Conservation (phyloP, 306 rosid species). For the Cucurbita moschata region DNA sequence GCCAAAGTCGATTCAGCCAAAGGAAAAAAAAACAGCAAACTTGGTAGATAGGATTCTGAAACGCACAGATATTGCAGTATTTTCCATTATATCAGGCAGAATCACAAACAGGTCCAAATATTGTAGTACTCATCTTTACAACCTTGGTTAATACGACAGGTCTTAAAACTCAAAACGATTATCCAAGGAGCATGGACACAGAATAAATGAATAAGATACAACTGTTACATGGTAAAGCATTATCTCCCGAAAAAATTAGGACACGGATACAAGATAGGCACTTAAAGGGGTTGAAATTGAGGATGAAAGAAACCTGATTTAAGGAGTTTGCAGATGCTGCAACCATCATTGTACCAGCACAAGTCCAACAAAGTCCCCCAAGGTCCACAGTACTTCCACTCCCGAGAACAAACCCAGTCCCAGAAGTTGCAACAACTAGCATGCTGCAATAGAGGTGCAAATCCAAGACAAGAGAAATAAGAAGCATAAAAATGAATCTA, state of each 20-base stretch:
- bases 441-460: slow-evolving; percentile 31
- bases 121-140: not conserved
- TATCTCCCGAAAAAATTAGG: not conserved
- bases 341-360: slow-evolving; percentile 96
- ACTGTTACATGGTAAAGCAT: not conserved
- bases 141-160: not conserved
- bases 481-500: not conserved
- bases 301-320: slow-evolving; percentile 54
- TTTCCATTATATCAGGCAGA: too few relatives aligned
- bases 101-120: not conserved
- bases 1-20: not conserved
- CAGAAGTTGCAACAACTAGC: slow-evolving; percentile 93
- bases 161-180: not conserved
- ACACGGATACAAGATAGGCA: not conserved
- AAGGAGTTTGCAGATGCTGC: slow-evolving; percentile 87
- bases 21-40: not conserved
- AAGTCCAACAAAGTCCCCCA: slow-evolving; percentile 60
- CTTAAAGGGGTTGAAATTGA: not conserved
- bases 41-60: not conserved
- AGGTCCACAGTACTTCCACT: slow-evolving; percentile 54
- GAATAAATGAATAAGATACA: not conserved
- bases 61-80: too few relatives aligned
- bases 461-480: not conserved
- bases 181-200: not conserved
- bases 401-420: slow-evolving; percentile 87